Evolutionary conservation across 768 basidiomycete genomes (phyloP).

Genomic region (Tricholoma furcatifolium): DNA sequence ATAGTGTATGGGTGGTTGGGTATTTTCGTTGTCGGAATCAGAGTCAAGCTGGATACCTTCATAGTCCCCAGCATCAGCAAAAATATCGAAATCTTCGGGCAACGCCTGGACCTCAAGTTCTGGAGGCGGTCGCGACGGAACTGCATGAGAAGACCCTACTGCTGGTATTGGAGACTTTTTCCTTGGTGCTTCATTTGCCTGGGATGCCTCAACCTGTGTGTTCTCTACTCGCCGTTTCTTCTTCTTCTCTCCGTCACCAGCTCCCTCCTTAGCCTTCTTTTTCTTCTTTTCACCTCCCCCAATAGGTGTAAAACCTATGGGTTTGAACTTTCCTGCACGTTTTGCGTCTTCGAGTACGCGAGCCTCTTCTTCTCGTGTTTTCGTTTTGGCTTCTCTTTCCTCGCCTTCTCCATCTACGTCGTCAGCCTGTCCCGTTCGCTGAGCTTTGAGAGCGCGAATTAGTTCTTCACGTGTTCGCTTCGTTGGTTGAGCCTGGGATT

Average conservation of each 20-base stretch:
- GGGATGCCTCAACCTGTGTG: constrained; percentile 18
- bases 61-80: constrained; percentile 84
- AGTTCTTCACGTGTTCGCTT: constrained; percentile 83
- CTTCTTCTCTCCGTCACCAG: constrained; percentile 36
- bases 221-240: constrained; percentile 52
- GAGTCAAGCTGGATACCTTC: constrained; percentile 60
- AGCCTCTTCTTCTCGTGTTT: constrained; percentile 29
- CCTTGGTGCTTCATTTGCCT: background rate
- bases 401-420: constrained; percentile 13
- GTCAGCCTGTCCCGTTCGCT: constrained; percentile 33
- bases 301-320: constrained; percentile 70
- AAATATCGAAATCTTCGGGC: constrained; percentile 80
- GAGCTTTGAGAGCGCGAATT: constrained; percentile 68
- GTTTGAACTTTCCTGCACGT: constrained; percentile 51
- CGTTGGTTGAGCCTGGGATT: constrained; percentile 29
- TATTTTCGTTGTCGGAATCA: constrained; percentile 52
- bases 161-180: background rate
- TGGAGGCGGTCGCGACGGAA: constrained; percentile 10
- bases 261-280: constrained; percentile 43
- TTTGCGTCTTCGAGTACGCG: constrained; percentile 41
- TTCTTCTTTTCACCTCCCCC: constrained; percentile 47
- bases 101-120: constrained; percentile 36
- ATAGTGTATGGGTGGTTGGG: constrained; percentile 11
- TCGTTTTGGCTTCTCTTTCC: constrained; percentile 21
- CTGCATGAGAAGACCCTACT: background rate